Evolutionary conservation across 805 yeast genomes (phyloP).

Genomic region (Nakazawaea ambrosiae): DNA sequence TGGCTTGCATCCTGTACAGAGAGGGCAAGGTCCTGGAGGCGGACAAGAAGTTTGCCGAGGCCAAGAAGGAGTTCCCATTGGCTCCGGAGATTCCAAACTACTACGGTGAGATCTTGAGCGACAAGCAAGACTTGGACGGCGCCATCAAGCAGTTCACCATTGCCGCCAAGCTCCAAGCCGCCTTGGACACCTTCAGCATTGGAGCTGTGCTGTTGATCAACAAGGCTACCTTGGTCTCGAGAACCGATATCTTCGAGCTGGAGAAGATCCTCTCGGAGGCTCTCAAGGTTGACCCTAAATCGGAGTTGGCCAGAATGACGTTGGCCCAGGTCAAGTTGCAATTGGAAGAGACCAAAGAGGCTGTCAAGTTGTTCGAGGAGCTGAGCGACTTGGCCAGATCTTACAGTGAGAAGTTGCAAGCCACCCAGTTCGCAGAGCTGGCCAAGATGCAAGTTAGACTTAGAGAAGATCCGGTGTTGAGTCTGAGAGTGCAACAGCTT

Average conservation of each 20-base stretch:
- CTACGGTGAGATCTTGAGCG: constrained; percentile 89
- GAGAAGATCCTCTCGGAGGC: constrained; percentile 66
- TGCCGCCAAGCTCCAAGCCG: constrained; percentile 77
- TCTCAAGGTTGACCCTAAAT: constrained; percentile 74
- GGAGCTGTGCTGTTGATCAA: constrained; percentile 88
- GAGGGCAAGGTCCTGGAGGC: constrained; percentile 55
- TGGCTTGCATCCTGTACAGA: constrained; percentile 88
- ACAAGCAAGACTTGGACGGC: constrained; percentile 60
- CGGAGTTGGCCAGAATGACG: constrained; percentile 85
- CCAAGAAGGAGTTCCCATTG: constrained; percentile 71
- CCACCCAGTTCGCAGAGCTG: constrained; percentile 88
- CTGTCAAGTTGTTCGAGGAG: constrained; percentile 74
- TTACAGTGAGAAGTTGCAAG: constrained; percentile 81
- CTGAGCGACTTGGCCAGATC: constrained; percentile 79
- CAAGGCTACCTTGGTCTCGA: constrained; percentile 65
- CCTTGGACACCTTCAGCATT: constrained; percentile 59
- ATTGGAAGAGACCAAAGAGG: constrained; percentile 74
- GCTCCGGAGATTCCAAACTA: constrained; percentile 91
- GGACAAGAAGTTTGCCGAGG: constrained; percentile 59
- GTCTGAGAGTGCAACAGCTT: constrained; percentile 56
- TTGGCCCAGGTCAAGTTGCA: constrained; percentile 88
- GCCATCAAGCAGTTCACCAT: constrained; percentile 82
- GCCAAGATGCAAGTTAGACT: constrained; percentile 82
- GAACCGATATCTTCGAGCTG: constrained; percentile 50
- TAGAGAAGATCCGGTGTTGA: constrained; percentile 59